Conservation (phyloP, 805 yeast genomes). For the Debaryomyces prosopidis region DNA sequence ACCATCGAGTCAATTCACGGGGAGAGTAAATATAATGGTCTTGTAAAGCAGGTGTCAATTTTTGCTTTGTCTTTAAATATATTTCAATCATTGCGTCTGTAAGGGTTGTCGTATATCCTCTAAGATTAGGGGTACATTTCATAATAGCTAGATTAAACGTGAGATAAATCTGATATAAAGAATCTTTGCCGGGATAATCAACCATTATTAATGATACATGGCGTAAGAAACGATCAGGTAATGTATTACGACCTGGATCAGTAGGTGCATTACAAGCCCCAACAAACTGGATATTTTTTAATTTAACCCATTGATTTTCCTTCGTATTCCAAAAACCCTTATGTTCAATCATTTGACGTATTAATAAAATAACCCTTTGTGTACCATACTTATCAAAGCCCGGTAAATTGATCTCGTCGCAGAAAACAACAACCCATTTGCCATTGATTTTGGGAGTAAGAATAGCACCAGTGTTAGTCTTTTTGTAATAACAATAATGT, state of each 20-base stretch:
- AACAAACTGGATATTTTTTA: conserved; percentile 74
- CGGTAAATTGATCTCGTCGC: conserved; percentile 91
- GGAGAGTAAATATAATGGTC: conserved; percentile 82
- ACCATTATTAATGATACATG: conserved; percentile 68
- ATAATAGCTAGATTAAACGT: conserved; percentile 58
- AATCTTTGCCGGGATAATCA: conserved; percentile 69
- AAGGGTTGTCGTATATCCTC: conserved; percentile 52
- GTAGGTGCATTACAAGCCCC: conserved; percentile 94
- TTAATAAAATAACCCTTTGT: conserved; percentile 66
- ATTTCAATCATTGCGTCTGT: conserved; percentile 68
- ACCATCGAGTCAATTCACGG: conserved; percentile 88
- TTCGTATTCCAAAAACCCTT: conserved; percentile 74
- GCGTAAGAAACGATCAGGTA: conserved; percentile 64
- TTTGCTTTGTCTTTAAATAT: conserved; percentile 45
- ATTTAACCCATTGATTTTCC: conserved; percentile 63
- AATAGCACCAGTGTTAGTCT: conserved; percentile 49
- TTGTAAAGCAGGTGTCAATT: conserved; percentile 39
- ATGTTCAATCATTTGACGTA: conserved; percentile 73
- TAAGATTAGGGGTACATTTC: conserved; percentile 58
- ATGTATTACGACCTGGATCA: conserved; percentile 67
- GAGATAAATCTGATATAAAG: conserved; percentile 67
- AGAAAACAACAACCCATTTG: conserved; percentile 77
- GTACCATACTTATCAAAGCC: conserved; percentile 69
- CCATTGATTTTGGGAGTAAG: conserved; percentile 63
- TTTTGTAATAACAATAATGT: conserved; percentile 65